Evolutionary conservation across 2,329 filamentous ascomycete species (phyloP).

Genomic region (Xylariaceae sp.): DNA sequence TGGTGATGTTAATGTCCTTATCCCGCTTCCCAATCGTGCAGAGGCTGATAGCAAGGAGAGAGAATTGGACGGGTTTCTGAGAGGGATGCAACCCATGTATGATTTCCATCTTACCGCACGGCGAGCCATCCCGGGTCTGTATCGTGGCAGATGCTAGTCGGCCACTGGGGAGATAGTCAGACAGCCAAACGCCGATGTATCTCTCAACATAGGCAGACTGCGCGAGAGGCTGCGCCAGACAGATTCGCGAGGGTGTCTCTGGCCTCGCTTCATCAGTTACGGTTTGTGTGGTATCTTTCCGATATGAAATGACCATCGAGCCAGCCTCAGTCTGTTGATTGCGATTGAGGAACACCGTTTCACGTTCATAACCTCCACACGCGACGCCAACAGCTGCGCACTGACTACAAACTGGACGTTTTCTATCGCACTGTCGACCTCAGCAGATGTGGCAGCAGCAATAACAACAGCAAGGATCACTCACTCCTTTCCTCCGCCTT

Average conservation of each 20-base stretch:
- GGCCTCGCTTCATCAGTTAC: no score
- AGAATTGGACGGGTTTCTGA: slow-evolving; percentile 5
- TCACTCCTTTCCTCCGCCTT: slow-evolving; percentile 11
- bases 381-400: slow-evolving; percentile 9
- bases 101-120: slow-evolving; percentile 11
- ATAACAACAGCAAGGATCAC: neutral
- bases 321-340: slow-evolving; percentile 8
- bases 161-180: slow-evolving; percentile 8
- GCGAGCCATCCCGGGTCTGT: neutral
- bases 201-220: slow-evolving; percentile 12
- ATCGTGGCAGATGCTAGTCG: neutral
- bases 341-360: slow-evolving; percentile 11
- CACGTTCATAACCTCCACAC: slow-evolving; percentile 13
- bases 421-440: slow-evolving; percentile 6
- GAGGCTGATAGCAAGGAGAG: slow-evolving; percentile 10
- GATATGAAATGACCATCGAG: slow-evolving; percentile 7
- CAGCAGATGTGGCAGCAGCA: neutral
- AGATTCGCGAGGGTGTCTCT: slow-evolving; percentile 1
- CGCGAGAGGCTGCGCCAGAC: slow-evolving; percentile 5
- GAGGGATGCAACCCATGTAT: slow-evolving; percentile 9
- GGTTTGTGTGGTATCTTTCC: neutral
- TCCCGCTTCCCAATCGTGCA: slow-evolving; percentile 5
- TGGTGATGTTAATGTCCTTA: slow-evolving; percentile 3
- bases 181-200: slow-evolving; percentile 13
- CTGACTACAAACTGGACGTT: slow-evolving; percentile 10